phyloP scores from a whole-genome alignment of 2,329 filamentous ascomycete genomes.

The Trichoderma simmonsii region DNA sequence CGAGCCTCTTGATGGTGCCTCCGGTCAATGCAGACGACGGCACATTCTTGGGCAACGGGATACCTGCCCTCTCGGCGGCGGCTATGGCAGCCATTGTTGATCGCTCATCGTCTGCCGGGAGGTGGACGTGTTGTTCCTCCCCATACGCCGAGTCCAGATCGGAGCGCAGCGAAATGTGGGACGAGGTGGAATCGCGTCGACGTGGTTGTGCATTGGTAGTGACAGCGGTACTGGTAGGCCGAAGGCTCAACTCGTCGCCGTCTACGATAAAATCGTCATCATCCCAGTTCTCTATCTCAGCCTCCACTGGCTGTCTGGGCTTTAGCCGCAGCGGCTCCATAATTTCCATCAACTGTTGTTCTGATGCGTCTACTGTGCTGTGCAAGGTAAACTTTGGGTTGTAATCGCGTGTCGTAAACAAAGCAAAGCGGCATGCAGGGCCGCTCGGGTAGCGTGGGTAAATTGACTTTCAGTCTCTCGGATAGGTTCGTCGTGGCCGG shows the following conservation, averaged over 20 bases:
- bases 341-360: slow-evolving; percentile 18
- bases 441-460: slow-evolving; percentile 14
- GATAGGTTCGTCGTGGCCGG: slow-evolving; percentile 17
- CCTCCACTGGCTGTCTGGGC: slow-evolving; percentile 52
- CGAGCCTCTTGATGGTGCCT: slow-evolving; percentile 88
- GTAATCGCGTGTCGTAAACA: slow-evolving; percentile 17
- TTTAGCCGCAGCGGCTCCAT: slow-evolving; percentile 58
- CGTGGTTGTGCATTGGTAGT: slow-evolving; percentile 35
- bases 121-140: slow-evolving; percentile 82
- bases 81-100: slow-evolving; percentile 83
- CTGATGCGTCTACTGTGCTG: neutral
- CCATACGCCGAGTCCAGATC: slow-evolving; percentile 73
- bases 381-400: neutral
- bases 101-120: slow-evolving; percentile 80
- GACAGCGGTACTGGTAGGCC: slow-evolving; percentile 44
- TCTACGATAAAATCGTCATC: slow-evolving; percentile 73
- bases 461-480: slow-evolving; percentile 6
- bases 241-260: slow-evolving; percentile 61
- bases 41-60: slow-evolving; percentile 83
- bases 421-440: slow-evolving; percentile 10
- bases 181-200: slow-evolving; percentile 75
- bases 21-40: slow-evolving; percentile 86
- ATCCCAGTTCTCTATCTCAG: slow-evolving; percentile 73
- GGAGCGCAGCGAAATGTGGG: slow-evolving; percentile 75
- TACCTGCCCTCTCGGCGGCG: slow-evolving; percentile 82